Evolutionary conservation across 306 rosid species (phyloP).

Genomic region (Malus sylvestris): DNA sequence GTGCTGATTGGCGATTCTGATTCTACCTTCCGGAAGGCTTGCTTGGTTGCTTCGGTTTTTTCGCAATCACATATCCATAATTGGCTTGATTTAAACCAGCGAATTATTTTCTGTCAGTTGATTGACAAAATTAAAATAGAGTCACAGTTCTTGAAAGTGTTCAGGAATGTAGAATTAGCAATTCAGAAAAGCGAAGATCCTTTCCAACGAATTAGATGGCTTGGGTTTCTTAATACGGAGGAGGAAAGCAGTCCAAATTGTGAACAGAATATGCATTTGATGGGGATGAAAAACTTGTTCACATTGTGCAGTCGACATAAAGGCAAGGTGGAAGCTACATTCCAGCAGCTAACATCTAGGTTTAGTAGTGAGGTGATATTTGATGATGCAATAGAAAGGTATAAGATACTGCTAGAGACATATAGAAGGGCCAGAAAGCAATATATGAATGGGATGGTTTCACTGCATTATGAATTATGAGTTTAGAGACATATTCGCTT

Average conservation of each 20-base stretch:
- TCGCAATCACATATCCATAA: constrained; percentile 27
- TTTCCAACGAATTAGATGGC: constrained; percentile 58
- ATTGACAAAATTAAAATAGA: constrained; percentile 42
- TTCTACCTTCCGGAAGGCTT: constrained; percentile 63
- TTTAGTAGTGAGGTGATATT: constrained; percentile 52
- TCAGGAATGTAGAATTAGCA: constrained; percentile 40
- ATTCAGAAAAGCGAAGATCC: constrained; percentile 57
- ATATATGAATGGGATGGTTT: constrained; percentile 67
- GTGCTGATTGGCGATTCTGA: constrained; percentile 43
- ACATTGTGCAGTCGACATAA: constrained; percentile 27
- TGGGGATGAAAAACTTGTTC: constrained; percentile 28
- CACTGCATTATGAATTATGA: constrained; percentile 53
- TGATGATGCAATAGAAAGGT: constrained; percentile 47
- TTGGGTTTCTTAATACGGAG: constrained; percentile 31
- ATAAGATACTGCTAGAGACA: constrained; percentile 49
- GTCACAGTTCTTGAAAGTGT: constrained; percentile 45
- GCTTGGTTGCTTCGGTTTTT: constrained; percentile 51
- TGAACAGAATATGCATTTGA: constrained; percentile 26
- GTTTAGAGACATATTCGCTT: not conserved
- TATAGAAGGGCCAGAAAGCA: constrained; percentile 58
- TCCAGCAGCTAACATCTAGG: constrained; percentile 49
- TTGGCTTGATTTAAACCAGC: constrained; percentile 40
- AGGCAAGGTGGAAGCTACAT: constrained; percentile 43
- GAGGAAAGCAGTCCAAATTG: constrained; percentile 18
- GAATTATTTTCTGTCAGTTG: constrained; percentile 31